phyloP scores from a whole-genome alignment of 306 rosid species.

The Cicer arietinum region DNA sequence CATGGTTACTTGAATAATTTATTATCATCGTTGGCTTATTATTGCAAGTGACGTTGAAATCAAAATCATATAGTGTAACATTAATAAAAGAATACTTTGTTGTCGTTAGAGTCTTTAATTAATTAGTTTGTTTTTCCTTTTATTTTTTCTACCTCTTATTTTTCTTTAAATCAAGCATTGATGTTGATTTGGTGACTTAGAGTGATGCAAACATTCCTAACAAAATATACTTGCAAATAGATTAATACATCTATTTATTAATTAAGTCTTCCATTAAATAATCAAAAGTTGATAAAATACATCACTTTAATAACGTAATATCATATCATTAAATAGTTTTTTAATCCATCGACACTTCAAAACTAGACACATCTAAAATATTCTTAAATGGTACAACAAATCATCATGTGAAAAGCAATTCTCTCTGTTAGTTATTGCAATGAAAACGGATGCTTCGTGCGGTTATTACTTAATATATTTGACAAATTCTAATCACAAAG shows the following conservation, averaged over 20 bases:
- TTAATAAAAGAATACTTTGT: conserved; percentile 34
- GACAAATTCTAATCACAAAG: background rate
- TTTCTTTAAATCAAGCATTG: background rate
- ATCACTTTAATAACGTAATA: background rate
- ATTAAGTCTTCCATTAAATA: background rate
- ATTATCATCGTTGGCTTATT: background rate
- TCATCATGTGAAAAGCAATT: background rate
- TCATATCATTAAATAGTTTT: background rate
- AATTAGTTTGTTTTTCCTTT: background rate
- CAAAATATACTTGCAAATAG: background rate
- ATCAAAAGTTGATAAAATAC: background rate
- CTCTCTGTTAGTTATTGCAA: background rate
- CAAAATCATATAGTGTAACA: background rate
- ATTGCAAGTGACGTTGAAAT: background rate
- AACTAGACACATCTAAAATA: background rate
- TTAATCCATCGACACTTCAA: background rate
- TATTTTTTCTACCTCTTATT: background rate
- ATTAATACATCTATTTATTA: background rate
- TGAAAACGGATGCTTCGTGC: background rate
- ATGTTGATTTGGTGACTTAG: conserved; percentile 5
- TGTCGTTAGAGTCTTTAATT: background rate
- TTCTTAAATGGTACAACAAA: conserved; percentile 13
- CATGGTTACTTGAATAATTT: conserved; percentile 5
- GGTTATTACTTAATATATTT: background rate
- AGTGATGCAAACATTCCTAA: conserved; percentile 2